A percentile compares a stretch with the other conserved stretches of the same genome.
These are phyloP conservation scores for Phyllachora maydis DNA, from an alignment of 2,329 filamentous ascomycete genomes.

Conservation along the genomic window DNA sequence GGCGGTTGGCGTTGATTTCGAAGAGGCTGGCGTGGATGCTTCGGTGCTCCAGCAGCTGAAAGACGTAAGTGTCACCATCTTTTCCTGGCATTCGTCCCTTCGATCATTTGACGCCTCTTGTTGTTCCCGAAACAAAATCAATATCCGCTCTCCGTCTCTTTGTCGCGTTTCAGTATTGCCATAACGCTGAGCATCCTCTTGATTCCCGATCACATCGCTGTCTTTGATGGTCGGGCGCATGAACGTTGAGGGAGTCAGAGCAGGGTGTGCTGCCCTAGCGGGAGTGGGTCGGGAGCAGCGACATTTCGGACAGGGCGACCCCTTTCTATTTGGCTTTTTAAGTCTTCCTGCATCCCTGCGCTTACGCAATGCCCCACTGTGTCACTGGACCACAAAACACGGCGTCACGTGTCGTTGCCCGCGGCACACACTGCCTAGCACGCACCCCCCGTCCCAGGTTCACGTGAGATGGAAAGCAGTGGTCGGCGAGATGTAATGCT, in stretches of 20 bases:
- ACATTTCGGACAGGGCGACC: conserved; percentile 20
- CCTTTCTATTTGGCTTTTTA: conserved; percentile 36
- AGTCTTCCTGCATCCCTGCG: conserved; percentile 10
- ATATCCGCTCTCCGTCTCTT: not conserved
- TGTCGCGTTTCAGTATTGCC: not conserved
- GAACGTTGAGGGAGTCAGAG: conserved; percentile 2
- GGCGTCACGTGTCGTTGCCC: not conserved
- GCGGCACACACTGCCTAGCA: not conserved
- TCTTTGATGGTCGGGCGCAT: conserved; percentile 2
- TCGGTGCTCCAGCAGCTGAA: conserved; percentile 70
- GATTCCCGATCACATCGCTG: not conserved
- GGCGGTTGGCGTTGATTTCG: conserved; percentile 83
- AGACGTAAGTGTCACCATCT: conserved; percentile 40
- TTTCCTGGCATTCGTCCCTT: not conserved
- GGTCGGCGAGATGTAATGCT: conserved; percentile 4
- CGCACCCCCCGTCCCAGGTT: not conserved
- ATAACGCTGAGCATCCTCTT: too few species aligned
- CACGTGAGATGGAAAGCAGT: not conserved
- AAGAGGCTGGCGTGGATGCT: conserved; percentile 85
- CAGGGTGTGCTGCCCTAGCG: conserved; percentile 5
- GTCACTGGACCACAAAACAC: not conserved
- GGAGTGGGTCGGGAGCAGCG: conserved; percentile 16
- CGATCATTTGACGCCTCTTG: not conserved
- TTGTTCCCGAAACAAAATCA: not conserved
- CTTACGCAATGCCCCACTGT: not conserved